A percentile compares a stretch with the other conserved stretches of the same genome.
These are phyloP conservation scores for Alternaria tenuissima DNA, from an alignment of 2,329 filamentous ascomycete genomes.

Conservation along the genomic window DNA sequence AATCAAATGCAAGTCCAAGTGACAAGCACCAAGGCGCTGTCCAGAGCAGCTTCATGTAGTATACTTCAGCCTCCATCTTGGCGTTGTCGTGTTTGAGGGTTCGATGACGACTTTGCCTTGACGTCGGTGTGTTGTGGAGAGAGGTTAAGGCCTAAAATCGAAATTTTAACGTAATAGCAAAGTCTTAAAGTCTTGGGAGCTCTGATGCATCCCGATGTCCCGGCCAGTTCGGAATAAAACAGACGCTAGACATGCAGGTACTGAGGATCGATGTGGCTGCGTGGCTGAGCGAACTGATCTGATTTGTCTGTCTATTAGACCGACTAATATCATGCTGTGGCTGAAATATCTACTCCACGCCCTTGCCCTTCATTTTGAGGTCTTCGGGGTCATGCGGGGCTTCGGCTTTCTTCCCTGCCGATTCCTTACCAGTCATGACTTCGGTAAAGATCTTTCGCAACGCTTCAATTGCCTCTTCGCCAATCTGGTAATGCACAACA, in stretches of 20 bases:
- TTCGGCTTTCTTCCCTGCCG: conserved; percentile 28
- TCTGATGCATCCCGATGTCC: conserved; percentile 19
- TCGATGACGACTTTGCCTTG: conserved; percentile 27
- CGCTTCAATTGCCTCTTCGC: conserved; percentile 65
- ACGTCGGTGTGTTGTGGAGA: conserved; percentile 10
- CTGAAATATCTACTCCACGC: conserved; percentile 32
- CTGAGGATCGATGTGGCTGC: conserved; percentile 9
- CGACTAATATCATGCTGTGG: conserved; percentile 5
- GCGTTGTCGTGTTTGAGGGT: conserved; percentile 14
- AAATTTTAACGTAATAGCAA: conserved; percentile 30
- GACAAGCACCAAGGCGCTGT: conserved; percentile 6
- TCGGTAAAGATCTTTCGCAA: conserved; percentile 48
- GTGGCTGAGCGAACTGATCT: conserved; percentile 5
- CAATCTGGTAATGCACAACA: conserved; percentile 78
- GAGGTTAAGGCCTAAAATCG: not conserved
- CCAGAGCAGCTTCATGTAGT: conserved; percentile 23
- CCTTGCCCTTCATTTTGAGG: conserved; percentile 43
- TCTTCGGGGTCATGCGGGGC: conserved; percentile 32
- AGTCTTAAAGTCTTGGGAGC: conserved; percentile 27
- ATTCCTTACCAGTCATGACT: conserved; percentile 30
- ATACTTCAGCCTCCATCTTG: conserved; percentile 22
- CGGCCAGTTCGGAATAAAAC: conserved; percentile 14
- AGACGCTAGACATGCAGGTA: conserved; percentile 17
- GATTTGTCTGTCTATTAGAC: conserved; percentile 3
- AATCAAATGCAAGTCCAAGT: conserved; percentile 1